These are phyloP conservation scores for Taphrina wiesneri DNA, from an alignment of 1,139 yeast species.

Conservation along the genomic window DNA sequence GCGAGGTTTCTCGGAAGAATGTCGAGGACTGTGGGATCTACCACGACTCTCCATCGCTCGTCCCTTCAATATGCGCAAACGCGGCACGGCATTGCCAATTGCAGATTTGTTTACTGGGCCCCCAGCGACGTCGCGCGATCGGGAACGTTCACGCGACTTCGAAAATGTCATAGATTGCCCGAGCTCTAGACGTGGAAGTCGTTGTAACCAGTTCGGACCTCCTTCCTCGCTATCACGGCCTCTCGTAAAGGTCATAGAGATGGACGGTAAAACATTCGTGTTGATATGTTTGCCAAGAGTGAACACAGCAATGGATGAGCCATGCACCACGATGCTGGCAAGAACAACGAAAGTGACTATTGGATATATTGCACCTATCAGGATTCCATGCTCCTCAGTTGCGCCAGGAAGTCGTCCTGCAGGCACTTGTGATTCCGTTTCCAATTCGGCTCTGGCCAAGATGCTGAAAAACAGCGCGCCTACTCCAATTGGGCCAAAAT, in stretches of 20 bases:
- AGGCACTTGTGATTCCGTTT: conserved; percentile 48
- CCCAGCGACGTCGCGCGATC: conserved; percentile 6
- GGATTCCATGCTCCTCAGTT: conserved; percentile 63
- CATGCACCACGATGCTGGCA: conserved; percentile 88
- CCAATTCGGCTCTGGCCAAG: conserved; percentile 77
- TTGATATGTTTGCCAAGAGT: conserved; percentile 85
- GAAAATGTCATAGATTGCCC: conserved; percentile 79
- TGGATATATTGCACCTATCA: conserved; percentile 85
- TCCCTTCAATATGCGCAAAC: background rate
- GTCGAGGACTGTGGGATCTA: conserved; percentile 8
- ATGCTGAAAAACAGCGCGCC: conserved; percentile 93
- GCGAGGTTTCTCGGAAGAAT: background rate
- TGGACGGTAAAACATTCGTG: conserved; percentile 63
- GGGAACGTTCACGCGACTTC: conserved; percentile 56
- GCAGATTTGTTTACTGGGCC: conserved; percentile 20
- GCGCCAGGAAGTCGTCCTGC: conserved; percentile 43
- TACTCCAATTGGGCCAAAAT: conserved; percentile 97
- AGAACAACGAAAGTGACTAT: conserved; percentile 79
- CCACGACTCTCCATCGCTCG: conserved; percentile 1
- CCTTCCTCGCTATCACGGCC: conserved; percentile 56
- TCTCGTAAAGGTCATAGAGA: conserved; percentile 86
- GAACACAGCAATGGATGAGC: conserved; percentile 93
- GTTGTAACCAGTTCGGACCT: conserved; percentile 76
- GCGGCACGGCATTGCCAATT: conserved; percentile 21
- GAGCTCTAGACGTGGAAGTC: conserved; percentile 76